Base-by-base conservation (phyloP, 1,139 yeast species). In the Blastobotrys malaysiensis region DNA sequence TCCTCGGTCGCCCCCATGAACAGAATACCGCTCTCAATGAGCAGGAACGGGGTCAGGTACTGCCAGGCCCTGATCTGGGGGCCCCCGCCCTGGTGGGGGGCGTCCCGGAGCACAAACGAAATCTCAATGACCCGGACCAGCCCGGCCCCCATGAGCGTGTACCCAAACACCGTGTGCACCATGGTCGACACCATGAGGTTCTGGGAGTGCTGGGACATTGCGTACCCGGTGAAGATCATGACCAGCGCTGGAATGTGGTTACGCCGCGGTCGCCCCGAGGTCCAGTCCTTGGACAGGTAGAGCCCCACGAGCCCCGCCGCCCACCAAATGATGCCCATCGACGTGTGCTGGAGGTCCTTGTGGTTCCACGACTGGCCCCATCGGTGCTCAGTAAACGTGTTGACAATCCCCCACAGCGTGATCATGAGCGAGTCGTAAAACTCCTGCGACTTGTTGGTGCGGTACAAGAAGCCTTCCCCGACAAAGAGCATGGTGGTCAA, bases 251-350 rank as follows among this genome's bases (percentile, higher is more conserved):
- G 98, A 43, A 91, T 73, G 64, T 85, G 87, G 48, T 87, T 80
- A 59, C 98, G 78, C 54, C 73, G 74, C 13, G 74, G 75, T 46
- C 60, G 58, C 20, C 45, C 39, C 56, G 64, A 57, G 53, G 64
- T 65, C 31, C 86, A 82, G 52, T 79, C 78, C 63, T 85, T 72
- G 1, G 96, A 80, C 52, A 90, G 72, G 70, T 80, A 86, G 62
- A 91, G 76, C 0, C 98, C 98, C 20, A 89, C 72, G 61, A 89
- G 73, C 1, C 97, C 98, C 50, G 96, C 95, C 55, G 89, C 82
- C 95, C 97, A 90, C 96, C 97, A 91, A 45, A 91, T 78, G 55
- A 91, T 86, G 1, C 98, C 98, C 96, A 91, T 89, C 24, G 95
- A 81, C 0, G 98, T 89, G 69, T 90, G 97, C 71, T 90, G 97